phyloP scores from a whole-genome alignment of 2,329 filamentous ascomycete genomes.

The Diaporthe ampelina region DNA sequence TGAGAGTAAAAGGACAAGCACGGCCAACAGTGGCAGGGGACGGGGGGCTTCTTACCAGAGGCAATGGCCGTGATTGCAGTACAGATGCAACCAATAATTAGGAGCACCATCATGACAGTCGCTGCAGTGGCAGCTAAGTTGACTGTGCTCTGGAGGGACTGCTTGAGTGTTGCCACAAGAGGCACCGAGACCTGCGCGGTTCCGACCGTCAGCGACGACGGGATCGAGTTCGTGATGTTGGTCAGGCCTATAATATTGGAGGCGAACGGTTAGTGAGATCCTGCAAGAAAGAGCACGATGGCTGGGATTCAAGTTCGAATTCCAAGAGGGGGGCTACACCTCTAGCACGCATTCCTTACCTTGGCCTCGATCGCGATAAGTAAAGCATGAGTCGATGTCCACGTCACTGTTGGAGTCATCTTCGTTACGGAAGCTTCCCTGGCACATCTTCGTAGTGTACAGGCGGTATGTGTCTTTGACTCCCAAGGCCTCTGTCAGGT shows the following conservation, averaged over 20 bases:
- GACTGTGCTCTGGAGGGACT: slow-evolving; percentile 41
- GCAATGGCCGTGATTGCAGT: slow-evolving; percentile 42
- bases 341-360: background rate
- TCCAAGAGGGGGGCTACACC: background rate
- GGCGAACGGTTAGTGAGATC: background rate
- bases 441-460: slow-evolving; percentile 44
- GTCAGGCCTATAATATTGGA: slow-evolving; percentile 40
- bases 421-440: slow-evolving; percentile 40
- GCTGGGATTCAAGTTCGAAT: background rate
- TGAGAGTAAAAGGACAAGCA: too few species aligned
- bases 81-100: slow-evolving; percentile 42
- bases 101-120: slow-evolving; percentile 42
- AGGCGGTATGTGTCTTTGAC: slow-evolving; percentile 45
- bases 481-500: slow-evolving; percentile 43
- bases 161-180: slow-evolving; percentile 41
- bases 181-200: slow-evolving; percentile 45
- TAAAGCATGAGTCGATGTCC: slow-evolving; percentile 36
- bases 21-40: too few species aligned
- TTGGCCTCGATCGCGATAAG: slow-evolving; percentile 37
- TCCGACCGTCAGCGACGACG: slow-evolving; percentile 43
- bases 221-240: slow-evolving; percentile 45
- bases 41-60: slow-evolving; percentile 29
- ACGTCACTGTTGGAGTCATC: slow-evolving; percentile 37
- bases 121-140: slow-evolving; percentile 41
- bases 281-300: background rate